phyloP scores from a whole-genome alignment of 2,329 filamentous ascomycete species.

The Drechslerella coelobrocha region DNA sequence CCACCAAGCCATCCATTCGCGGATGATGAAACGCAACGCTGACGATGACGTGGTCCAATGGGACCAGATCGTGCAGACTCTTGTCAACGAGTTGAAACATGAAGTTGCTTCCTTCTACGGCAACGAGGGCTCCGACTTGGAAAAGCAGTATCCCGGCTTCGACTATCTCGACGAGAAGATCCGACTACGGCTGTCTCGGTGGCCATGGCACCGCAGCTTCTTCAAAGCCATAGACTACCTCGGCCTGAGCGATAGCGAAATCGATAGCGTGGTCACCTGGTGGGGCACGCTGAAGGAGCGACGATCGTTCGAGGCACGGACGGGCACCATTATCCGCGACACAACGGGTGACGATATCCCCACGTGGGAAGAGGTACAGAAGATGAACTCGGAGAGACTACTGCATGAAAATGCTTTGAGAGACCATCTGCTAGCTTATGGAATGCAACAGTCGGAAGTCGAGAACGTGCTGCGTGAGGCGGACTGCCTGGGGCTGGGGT shows the following conservation, averaged over 20 bases:
- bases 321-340: conserved; percentile 31
- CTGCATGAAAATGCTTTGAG: conserved; percentile 21
- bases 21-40: conserved; percentile 51
- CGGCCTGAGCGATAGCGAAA: conserved; percentile 51
- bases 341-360: conserved; percentile 50
- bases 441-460: conserved; percentile 28
- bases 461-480: conserved; percentile 40
- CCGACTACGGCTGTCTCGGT: conserved; percentile 51
- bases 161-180: conserved; percentile 52
- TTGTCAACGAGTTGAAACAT: conserved; percentile 52
- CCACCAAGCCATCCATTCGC: conserved; percentile 50
- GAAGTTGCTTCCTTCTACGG: conserved; percentile 53
- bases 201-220: conserved; percentile 51
- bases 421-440: conserved; percentile 23
- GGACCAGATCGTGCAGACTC: conserved; percentile 47
- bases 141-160: conserved; percentile 53
- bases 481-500: conserved; percentile 14
- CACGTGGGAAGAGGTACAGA: conserved; percentile 44
- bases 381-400: conserved; percentile 33
- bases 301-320: conserved; percentile 22
- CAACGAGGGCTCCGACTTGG: conserved; percentile 51
- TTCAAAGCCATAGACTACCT: conserved; percentile 53
- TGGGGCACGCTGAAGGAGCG: conserved; percentile 52
- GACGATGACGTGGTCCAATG: conserved; percentile 50
- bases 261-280: conserved; percentile 53